Evolutionary conservation across 345 rosid genomes (phyloP), one percentile per base, ranked within the genome.

Genomic region (Nephelium lappaceum): DNA sequence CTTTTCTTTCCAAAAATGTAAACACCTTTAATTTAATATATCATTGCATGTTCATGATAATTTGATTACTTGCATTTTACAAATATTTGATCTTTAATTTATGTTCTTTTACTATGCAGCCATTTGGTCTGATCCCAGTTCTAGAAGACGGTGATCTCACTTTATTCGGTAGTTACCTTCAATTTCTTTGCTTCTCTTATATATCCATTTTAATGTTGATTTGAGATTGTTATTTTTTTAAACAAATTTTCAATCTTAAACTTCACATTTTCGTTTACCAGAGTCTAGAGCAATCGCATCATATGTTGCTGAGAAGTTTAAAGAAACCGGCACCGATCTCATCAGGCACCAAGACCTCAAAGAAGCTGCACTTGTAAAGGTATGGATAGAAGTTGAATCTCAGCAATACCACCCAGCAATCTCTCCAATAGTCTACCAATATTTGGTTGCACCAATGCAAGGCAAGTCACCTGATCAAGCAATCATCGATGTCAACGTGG

Each of bases 211-310:
- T n/a, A n/a, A n/a, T n/a, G n/a, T n/a, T 21, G 6, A 15, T 69
- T 45, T 31, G 31, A 66, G 11, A 19, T 49, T 11, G 1, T 18
- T 66, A 47, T 5, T 18, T 55, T 43, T 12, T 5, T 45, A 45
- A 4, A 24, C 49, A 31, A 31, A 31, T 31, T 31, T 31, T 4
- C 3, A 31, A 31, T 31, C 36, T 31, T 31, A 31, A 31, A 31
- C 36, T 31, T 31, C 2, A 31, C 36, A 31, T 31, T 31, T 31
- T 23, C 23, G 11, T 45, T 42, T 23, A 39, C 58, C 86, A 94
- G 98, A 95, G 76, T 93, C 96, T 0, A 87, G 97, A 74, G 97
- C 98, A 62, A 88, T 95, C 81, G 86, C 97, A 0, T 82, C 86
- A 42, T 95, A 91, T 38, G 62, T 91, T 25, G 81, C 91, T 11